These are phyloP conservation scores for Tuctoria greenei DNA, from an alignment of 176 grass and related monocot genomes.

Conservation along the genomic window DNA sequence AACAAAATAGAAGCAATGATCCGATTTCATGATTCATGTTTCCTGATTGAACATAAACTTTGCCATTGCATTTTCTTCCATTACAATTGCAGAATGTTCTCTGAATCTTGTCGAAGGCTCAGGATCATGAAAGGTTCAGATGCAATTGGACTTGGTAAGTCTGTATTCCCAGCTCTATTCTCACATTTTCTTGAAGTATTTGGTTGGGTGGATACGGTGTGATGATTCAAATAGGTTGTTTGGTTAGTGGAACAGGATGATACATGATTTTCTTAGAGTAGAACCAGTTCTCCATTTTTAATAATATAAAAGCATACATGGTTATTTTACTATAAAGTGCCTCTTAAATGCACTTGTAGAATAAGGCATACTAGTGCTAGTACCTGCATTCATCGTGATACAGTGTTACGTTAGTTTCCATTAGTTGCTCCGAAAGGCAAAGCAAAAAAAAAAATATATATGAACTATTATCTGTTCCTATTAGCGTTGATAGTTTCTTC, in stretches of 20 bases:
- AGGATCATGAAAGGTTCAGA: slow-evolving; percentile 74
- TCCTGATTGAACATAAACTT: background rate
- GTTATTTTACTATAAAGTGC: background rate
- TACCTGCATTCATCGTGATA: background rate
- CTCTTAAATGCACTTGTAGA: background rate
- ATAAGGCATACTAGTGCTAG: background rate
- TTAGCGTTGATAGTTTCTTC: no score
- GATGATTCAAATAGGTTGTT: background rate
- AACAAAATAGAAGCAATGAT: background rate
- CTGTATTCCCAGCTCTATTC: background rate
- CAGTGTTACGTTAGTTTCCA: background rate
- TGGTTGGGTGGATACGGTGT: background rate
- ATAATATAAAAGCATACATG: background rate
- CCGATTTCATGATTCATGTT: slow-evolving; percentile 1
- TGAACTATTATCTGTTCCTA: background rate
- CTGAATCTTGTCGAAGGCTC: slow-evolving; percentile 54
- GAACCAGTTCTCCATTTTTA: background rate
- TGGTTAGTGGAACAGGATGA: background rate
- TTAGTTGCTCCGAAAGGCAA: background rate
- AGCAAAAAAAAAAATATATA: background rate
- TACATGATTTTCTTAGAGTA: background rate
- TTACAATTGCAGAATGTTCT: slow-evolving; percentile 61
- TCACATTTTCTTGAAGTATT: background rate
- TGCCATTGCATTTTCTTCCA: slow-evolving; percentile 4
- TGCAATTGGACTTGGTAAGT: slow-evolving; percentile 65